phyloP scores from a whole-genome alignment of 495 filamentous ascomycete species.

The Xylaria flabelliformis region DNA sequence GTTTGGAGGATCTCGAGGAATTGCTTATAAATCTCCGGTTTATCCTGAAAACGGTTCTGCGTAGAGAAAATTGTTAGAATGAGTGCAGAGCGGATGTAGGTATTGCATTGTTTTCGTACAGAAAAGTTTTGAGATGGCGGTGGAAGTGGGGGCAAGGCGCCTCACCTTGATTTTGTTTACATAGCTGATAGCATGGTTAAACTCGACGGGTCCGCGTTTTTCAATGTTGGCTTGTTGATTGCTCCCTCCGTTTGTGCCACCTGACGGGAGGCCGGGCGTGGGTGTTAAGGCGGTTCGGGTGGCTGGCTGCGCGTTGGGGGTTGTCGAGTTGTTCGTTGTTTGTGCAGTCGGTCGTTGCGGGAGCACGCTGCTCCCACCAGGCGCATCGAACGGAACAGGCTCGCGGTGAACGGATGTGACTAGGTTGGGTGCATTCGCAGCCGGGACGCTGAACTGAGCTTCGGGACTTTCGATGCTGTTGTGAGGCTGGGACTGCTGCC shows the following conservation, averaged over 20 bases:
- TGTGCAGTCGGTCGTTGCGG: slow-evolving; percentile 84
- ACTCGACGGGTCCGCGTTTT: slow-evolving; percentile 94
- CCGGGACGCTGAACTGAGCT: slow-evolving; percentile 58
- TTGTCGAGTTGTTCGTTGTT: slow-evolving; percentile 64
- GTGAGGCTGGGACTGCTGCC: slow-evolving; percentile 61
- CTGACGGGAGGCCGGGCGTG: slow-evolving; percentile 48
- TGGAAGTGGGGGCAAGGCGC: slow-evolving; percentile 30
- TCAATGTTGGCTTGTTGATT: slow-evolving; percentile 68
- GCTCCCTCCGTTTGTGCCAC: slow-evolving; percentile 50
- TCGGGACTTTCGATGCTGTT: slow-evolving; percentile 64
- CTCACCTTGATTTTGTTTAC: slow-evolving; percentile 99
- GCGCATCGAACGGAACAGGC: slow-evolving; percentile 52
- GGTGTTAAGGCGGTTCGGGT: slow-evolving; percentile 59
- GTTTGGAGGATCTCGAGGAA: slow-evolving; percentile 99
- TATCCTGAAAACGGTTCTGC: slow-evolving; percentile 91
- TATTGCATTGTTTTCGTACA: slow-evolving; percentile 31
- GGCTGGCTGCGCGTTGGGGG: slow-evolving; percentile 44
- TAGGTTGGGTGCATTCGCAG: slow-evolving; percentile 50
- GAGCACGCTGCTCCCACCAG: slow-evolving; percentile 65
- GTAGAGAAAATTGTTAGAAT: slow-evolving; percentile 27
- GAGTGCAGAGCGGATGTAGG: slow-evolving; percentile 17
- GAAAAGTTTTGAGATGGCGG: slow-evolving; percentile 32
- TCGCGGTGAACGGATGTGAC: slow-evolving; percentile 54
- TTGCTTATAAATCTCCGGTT: slow-evolving; percentile 98
- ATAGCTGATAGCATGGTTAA: slow-evolving; percentile 99